Evolutionary conservation across 2,329 filamentous ascomycete species (phyloP), one percentile per base, ranked within the genome.

Genomic region (Fusarium poae): DNA sequence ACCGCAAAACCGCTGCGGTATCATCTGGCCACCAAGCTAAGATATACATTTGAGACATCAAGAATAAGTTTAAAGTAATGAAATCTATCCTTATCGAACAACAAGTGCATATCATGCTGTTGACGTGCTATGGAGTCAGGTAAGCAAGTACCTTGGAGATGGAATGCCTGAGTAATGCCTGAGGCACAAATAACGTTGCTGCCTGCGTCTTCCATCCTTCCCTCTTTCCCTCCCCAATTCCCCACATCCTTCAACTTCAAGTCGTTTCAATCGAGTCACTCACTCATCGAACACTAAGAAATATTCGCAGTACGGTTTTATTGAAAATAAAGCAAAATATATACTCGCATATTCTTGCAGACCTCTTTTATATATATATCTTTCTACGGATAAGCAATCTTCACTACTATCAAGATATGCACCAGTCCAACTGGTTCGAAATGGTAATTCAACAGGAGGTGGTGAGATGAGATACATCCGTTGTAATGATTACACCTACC

Each of bases 161-260:
- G 5, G 4, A 5, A 23, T 56, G 40, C 21, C 65, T 61, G 2
- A 12, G 0, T 29, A 3, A 23, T 69, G 60, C 65, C 65, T 68
- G 42, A 68, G 65, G 65, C 65, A 5, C 0, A 6, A 23, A 2
- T 0, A 11, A 1, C 10, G 18, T 49, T 65, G 37, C 43, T 54
- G 40, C 59, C 65, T 68, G 35, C 15, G 8, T 29, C 34, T 18
- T 15, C 27, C 11, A 5, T 58, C 42, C 34, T 39, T 21, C 27
- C 15, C 27, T 15, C 27, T 27, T 53, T 23, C 34, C 34, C 23
- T 15, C 10, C 42, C 43, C 23, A 27, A 35, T 13, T 50, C 32
- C 18, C 46, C 46, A n/a, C 46, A 49, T 49, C 8, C 8, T 34
- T 7, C 43, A 8, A 21, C 46, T 25, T 27, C 27, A 8, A 27